Conservation (phyloP, 805 yeast species). For the Schwanniomyces yamadae region DNA sequence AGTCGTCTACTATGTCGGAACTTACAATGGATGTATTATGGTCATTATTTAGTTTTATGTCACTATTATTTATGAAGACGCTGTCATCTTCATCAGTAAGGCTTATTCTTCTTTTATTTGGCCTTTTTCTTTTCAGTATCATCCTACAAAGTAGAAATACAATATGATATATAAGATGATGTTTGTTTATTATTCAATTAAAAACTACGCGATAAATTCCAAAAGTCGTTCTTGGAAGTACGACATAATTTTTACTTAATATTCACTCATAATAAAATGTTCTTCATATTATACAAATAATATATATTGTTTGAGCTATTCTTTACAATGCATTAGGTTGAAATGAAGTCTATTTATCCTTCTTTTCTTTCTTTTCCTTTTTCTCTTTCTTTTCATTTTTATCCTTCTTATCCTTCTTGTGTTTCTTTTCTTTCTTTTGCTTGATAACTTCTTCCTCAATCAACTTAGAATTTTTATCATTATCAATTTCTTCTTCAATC, state of each 20-base stretch:
- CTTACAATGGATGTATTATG: too few species aligned
- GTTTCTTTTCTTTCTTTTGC: slow-evolving; percentile 17
- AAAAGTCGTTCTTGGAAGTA: background rate
- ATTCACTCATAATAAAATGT: background rate
- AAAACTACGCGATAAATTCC: slow-evolving; percentile 3
- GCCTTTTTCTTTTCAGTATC: slow-evolving; percentile 10
- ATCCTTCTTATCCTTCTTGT: slow-evolving; percentile 20
- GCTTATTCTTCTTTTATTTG: background rate
- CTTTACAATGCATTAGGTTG: slow-evolving; percentile 1
- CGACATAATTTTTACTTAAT: slow-evolving; percentile 1
- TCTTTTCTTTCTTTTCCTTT: slow-evolving; percentile 27
- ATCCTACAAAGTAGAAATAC: background rate
- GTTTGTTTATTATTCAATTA: slow-evolving; percentile 1
- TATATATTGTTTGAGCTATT: background rate
- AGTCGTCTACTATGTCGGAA: too few species aligned
- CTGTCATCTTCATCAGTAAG: slow-evolving; percentile 13
- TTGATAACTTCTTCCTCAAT: slow-evolving; percentile 15
- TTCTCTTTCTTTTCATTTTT: slow-evolving; percentile 25
- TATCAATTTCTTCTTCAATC: slow-evolving; percentile 13
- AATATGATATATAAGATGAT: background rate
- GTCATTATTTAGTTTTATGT: too few species aligned
- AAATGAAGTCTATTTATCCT: slow-evolving; percentile 18
- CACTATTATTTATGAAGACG: slow-evolving; percentile 43
- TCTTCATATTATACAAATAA: background rate
- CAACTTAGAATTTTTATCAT: slow-evolving; percentile 11